Evolutionary conservation across 495 filamentous ascomycete genomes (phyloP).

Genomic region (Annulohypoxylon maeteangense): DNA sequence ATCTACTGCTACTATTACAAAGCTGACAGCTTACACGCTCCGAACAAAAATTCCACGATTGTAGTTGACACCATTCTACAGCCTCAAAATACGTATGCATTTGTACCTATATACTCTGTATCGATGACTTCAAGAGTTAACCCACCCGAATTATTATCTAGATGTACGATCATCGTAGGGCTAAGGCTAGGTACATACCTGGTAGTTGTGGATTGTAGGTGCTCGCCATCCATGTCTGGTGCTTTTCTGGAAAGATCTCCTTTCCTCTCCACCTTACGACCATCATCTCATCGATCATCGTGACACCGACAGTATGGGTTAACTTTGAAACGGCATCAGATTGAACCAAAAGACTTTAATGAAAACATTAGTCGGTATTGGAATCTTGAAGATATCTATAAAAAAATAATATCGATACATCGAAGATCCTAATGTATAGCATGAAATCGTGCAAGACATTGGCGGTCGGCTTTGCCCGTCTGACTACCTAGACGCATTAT

Average conservation of each 20-base stretch:
- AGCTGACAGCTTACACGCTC: not conserved
- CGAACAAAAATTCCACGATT: not conserved
- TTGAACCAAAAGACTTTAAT: constrained; percentile 6
- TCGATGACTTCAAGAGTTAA: not conserved
- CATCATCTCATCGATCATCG: constrained; percentile 26
- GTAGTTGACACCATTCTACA: not conserved
- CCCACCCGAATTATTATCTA: not conserved
- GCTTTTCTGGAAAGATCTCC: constrained; percentile 15
- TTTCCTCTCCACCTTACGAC: constrained; percentile 20
- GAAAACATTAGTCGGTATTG: not conserved
- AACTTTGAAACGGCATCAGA: constrained; percentile 24
- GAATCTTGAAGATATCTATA: not conserved
- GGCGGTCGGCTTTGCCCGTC: constrained; percentile 38
- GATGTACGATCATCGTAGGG: constrained; percentile 11
- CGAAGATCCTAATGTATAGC: constrained; percentile 21
- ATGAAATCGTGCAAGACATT: constrained; percentile 22
- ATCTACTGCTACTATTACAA: not conserved
- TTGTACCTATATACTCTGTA: not conserved
- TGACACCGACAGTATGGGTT: constrained; percentile 31
- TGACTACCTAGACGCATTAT: constrained; percentile 13
- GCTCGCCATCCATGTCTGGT: constrained; percentile 5
- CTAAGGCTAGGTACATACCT: too few relatives aligned
- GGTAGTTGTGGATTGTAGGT: not conserved
- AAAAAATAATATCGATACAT: constrained; percentile 2
- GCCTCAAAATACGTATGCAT: not conserved